Percentiles rank a stretch among this genome's conserved stretches.
phyloP scores from a whole-genome alignment of 306 rosid genomes.

The Medicago arabica region DNA sequence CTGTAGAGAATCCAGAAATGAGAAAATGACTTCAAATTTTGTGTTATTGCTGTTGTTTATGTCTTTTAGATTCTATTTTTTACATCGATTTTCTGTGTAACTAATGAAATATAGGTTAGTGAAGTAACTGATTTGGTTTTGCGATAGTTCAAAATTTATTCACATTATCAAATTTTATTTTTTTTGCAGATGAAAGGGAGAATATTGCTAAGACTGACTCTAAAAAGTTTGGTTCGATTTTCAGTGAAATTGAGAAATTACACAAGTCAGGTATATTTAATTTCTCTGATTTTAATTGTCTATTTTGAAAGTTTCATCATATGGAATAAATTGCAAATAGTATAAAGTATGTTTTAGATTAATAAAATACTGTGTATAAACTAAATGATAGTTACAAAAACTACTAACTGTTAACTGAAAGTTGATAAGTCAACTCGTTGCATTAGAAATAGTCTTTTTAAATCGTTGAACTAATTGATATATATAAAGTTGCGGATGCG shows the following conservation, averaged over 20 bases:
- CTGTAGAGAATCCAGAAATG: neutral
- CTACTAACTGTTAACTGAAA: too few species aligned
- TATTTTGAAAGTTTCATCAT: neutral
- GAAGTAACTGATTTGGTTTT: too few species aligned
- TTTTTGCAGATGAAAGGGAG: conserved; percentile 49
- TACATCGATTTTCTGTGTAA: neutral
- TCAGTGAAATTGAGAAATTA: conserved; percentile 49
- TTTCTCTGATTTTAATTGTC: neutral
- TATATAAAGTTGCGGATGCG: neutral
- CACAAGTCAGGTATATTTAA: conserved; percentile 53
- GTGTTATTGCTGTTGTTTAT: neutral
- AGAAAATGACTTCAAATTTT: neutral
- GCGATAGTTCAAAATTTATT: neutral
- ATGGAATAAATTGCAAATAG: neutral
- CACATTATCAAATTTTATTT: neutral
- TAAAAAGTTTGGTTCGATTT: conserved; percentile 40
- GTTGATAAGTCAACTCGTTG: too few species aligned
- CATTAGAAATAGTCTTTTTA: too few species aligned
- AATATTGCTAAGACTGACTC: conserved; percentile 42
- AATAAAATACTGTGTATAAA: neutral
- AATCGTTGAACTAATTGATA: neutral
- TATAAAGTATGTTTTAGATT: neutral
- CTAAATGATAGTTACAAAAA: too few species aligned
- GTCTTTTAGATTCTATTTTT: neutral
- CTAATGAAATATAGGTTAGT: neutral